Evolutionary conservation across 2,329 filamentous ascomycete species (phyloP).

Genomic region (Aspergillus sp.): DNA sequence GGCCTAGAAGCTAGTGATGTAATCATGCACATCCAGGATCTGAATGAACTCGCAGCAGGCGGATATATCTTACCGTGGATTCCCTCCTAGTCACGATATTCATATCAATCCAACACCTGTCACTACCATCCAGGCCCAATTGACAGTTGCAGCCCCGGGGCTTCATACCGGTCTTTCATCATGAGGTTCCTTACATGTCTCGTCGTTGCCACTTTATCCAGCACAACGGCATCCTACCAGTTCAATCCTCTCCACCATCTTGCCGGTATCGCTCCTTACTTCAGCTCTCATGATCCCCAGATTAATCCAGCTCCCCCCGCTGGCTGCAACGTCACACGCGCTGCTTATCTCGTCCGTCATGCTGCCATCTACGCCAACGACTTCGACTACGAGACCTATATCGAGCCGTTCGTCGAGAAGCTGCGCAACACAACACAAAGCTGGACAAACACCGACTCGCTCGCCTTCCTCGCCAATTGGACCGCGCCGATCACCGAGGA

Average conservation of each 20-base stretch:
- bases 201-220: not conserved
- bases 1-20: not conserved
- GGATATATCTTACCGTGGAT: not conserved
- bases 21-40: not conserved
- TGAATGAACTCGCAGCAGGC: not conserved
- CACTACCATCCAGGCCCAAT: not conserved
- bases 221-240: conserved; percentile 5
- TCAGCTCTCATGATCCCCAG: conserved; percentile 56
- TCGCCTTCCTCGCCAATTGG: conserved; percentile 62
- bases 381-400: conserved; percentile 60
- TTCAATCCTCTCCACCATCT: conserved; percentile 60
- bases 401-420: conserved; percentile 61
- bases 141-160: too few relatives aligned
- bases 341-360: conserved; percentile 61
- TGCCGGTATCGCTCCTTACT: conserved; percentile 60
- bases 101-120: not conserved
- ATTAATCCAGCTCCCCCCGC: conserved; percentile 49
- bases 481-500: conserved; percentile 60
- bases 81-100: not conserved
- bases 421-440: conserved; percentile 60
- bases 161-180: not conserved
- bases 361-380: conserved; percentile 64
- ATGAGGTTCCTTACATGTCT: not conserved
- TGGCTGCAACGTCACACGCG: conserved; percentile 54
- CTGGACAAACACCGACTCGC: conserved; percentile 58